Percentiles rank a stretch among this genome's conserved stretches.
Evolutionary conservation across 805 yeast species (phyloP).

Genomic region (Candida argentea): DNA sequence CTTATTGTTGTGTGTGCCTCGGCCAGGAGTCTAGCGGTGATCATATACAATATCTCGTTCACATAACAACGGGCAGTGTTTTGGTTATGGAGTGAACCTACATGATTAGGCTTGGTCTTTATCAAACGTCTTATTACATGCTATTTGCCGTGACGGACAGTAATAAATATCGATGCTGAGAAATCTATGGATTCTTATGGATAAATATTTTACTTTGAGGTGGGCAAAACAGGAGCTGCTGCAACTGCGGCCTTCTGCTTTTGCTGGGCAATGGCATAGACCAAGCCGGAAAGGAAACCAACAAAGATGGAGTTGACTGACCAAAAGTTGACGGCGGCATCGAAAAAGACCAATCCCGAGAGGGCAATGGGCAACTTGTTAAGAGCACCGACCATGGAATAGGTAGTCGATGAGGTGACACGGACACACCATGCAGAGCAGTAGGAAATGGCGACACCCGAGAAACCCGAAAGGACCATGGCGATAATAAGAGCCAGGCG

Average conservation of each 20-base stretch:
- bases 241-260: constrained; percentile 53
- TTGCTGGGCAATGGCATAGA: constrained; percentile 92
- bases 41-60: too few species aligned
- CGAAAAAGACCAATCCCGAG: constrained; percentile 89
- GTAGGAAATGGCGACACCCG: constrained; percentile 95
- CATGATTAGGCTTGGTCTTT: too few species aligned
- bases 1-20: too few species aligned
- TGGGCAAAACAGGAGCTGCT: neutral
- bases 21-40: too few species aligned
- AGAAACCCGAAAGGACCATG: constrained; percentile 88
- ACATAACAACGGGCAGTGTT: too few species aligned
- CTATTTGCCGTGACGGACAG: too few species aligned
- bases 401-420: constrained; percentile 96
- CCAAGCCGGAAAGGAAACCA: constrained; percentile 93
- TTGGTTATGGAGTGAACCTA: too few species aligned
- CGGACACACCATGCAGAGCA: constrained; percentile 99
- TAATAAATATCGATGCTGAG: too few species aligned
- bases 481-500: constrained; percentile 62
- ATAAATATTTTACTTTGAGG: neutral
- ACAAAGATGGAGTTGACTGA: constrained; percentile 83
- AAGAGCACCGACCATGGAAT: constrained; percentile 98
- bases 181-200: too few species aligned
- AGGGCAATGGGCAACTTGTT: constrained; percentile 97
- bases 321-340: constrained; percentile 88
- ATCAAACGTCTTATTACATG: too few species aligned